A percentile compares a stretch with the other conserved stretches of the same genome.
phyloP scores from a whole-genome alignment of 352 stramenopile genomes.

The Phytopythium vexans region DNA sequence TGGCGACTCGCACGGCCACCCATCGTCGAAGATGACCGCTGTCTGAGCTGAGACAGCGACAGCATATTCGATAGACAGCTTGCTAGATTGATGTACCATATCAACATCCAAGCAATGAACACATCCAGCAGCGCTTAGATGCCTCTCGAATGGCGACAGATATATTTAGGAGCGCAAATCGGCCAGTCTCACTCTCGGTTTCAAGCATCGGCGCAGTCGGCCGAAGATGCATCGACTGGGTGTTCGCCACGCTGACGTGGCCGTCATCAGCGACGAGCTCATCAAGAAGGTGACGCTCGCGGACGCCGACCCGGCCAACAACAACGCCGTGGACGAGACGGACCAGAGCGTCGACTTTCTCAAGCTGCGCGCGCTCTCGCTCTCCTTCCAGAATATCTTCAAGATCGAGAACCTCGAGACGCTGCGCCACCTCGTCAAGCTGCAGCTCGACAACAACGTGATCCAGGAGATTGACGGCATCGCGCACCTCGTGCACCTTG shows the following conservation, averaged over 20 bases:
- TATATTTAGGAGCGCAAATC: too few species aligned
- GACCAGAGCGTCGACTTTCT: conserved; percentile 70
- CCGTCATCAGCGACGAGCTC: conserved; percentile 78
- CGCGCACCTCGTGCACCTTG: conserved; percentile 78
- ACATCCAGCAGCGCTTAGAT: too few species aligned
- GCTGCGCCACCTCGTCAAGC: conserved; percentile 83
- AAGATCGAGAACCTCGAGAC: conserved; percentile 94
- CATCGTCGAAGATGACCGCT: too few species aligned
- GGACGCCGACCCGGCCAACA: conserved; percentile 63
- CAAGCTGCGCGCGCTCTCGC: conserved; percentile 68
- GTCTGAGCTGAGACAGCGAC: too few species aligned
- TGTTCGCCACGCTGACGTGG: conserved; percentile 70
- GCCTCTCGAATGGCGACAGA: too few species aligned
- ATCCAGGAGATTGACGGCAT: conserved; percentile 91
- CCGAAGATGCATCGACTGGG: conserved; percentile 64
- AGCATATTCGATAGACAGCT: too few species aligned
- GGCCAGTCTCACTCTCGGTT: too few species aligned
- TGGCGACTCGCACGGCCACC: too few species aligned
- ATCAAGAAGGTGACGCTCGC: conserved; percentile 61
- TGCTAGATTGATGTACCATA: too few species aligned
- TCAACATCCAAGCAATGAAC: too few species aligned
- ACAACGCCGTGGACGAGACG: conserved; percentile 65
- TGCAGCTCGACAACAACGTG: conserved; percentile 95
- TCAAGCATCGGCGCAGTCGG: background rate
- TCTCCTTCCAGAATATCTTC: conserved; percentile 93